Evolutionary conservation across 148 eudicot species (phyloP).

Genomic region (Euryodendron excelsum): DNA sequence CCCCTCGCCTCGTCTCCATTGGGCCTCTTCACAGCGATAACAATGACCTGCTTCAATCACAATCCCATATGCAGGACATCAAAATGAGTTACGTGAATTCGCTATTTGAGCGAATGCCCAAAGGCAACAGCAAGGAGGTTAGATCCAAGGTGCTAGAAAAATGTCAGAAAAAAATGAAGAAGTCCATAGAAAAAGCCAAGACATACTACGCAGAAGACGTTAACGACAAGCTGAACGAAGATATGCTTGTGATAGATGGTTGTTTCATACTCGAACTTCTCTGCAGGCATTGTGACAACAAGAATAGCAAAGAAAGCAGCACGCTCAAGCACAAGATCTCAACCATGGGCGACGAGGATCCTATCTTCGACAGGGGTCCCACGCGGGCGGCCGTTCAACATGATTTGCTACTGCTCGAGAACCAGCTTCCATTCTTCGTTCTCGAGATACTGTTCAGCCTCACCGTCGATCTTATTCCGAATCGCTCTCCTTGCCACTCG

Average conservation of each 20-base stretch:
- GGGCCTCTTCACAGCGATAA: slow-evolving; percentile 34
- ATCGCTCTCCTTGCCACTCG: too few relatives aligned
- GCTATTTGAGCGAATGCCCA: neutral
- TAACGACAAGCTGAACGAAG: neutral
- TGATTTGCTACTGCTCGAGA: neutral
- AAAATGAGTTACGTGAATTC: slow-evolving; percentile 24
- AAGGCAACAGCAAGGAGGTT: too few relatives aligned
- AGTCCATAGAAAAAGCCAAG: neutral
- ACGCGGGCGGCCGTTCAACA: too few relatives aligned
- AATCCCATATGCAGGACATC: slow-evolving; percentile 26
- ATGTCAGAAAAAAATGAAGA: neutral
- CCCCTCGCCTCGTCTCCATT: slow-evolving; percentile 29
- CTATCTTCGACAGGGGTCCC: too few relatives aligned
- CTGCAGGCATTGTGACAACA: too few relatives aligned
- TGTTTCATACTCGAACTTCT: neutral
- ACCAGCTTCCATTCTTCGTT: slow-evolving; percentile 6
- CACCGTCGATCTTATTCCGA: neutral
- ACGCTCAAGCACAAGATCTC: too few relatives aligned
- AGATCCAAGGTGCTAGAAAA: neutral
- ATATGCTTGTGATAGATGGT: neutral
- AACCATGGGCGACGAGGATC: too few relatives aligned
- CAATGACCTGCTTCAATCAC: neutral
- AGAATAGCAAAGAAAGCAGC: too few relatives aligned
- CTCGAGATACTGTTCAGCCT: neutral
- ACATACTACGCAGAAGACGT: neutral